Conservation (phyloP, 129 eudicot genomes). For the Artemisia argyi region DNA sequence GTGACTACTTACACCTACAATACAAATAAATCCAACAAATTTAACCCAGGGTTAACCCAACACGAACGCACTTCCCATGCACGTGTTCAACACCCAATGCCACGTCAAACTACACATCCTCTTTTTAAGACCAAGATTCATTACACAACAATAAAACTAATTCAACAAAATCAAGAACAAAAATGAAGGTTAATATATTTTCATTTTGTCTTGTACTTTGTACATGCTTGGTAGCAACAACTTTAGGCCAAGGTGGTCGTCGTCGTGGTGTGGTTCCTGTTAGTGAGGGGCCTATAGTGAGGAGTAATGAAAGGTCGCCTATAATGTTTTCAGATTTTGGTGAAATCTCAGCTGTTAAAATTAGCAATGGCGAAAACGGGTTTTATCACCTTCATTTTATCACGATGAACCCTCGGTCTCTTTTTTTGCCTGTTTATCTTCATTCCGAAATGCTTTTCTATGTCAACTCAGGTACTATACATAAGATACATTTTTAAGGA, state of each 20-base stretch:
- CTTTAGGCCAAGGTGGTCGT: background rate
- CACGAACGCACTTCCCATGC: conserved; percentile 19
- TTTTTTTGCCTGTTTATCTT: conserved; percentile 73
- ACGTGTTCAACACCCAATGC: conserved; percentile 33
- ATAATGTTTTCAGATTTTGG: conserved; percentile 60
- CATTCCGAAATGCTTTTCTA: conserved; percentile 79
- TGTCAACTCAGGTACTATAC: conserved; percentile 68
- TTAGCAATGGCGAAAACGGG: conserved; percentile 44
- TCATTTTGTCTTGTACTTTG: conserved; percentile 15
- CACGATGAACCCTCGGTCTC: conserved; percentile 63
- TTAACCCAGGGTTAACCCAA: background rate
- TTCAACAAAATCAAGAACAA: background rate
- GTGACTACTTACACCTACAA: background rate
- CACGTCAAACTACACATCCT: conserved; percentile 25
- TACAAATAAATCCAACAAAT: background rate
- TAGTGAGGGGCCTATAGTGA: conserved; percentile 44
- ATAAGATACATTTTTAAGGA: no score
- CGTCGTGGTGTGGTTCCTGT: conserved; percentile 2
- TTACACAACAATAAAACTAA: background rate
- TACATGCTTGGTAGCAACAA: conserved; percentile 15
- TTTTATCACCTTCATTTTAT: conserved; percentile 72
- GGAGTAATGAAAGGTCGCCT: conserved; percentile 43
- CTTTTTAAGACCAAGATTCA: conserved; percentile 20
- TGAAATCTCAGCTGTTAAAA: conserved; percentile 52
- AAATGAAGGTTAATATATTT: background rate